Evolutionary conservation across 2,329 filamentous ascomycete genomes (phyloP), one percentile per base, ranked within the genome.

Genomic region (Colletotrichum melonis): DNA sequence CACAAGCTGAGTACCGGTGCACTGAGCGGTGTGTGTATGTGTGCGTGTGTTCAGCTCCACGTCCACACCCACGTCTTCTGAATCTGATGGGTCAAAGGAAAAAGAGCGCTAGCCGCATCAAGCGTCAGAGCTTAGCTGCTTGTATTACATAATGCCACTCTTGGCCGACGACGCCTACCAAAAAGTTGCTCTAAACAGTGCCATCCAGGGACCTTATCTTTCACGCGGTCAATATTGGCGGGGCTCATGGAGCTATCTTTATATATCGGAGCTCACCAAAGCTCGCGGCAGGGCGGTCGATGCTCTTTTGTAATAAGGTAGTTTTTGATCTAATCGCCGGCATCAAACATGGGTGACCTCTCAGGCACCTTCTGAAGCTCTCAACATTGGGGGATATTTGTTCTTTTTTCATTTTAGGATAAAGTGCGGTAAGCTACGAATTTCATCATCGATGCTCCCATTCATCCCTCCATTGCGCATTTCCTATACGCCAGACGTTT

Each of bases 391-490:
- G 63, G 28, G 56, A 58, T 55, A 62, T 32, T 35, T 52, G 28
- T 42, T 67, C 9, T 46, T 71, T 63, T 69, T 62, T 70, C 56
- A 70, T 71, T 63, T 71, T 38, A 65, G 49, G 42, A 35, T 55
- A 49, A 49, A 54, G 46, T 66, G 49, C 12, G 56, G 67, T 66
- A 57, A 71, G 67, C 71, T 66, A 62, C 71, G 67, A 73, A 32
- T 62, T 73, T 73, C 71, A 62, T 73, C 55, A 73, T 70, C 71
- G 71, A 49, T 62, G 60, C 60, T 64, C 62, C 49, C 46, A 28
- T 38, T 46, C 67, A 54, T 73, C 62, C 71, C 65, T 57, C 67
- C 32, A 46, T 52, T 56, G 67, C 67, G 62, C 70, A 26, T 73
- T 65, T 73, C 63, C 67, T 62, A 42, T 58, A 62, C 62, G 71